Conservation (phyloP, 2,329 filamentous ascomycete species). For the Verticillium nubilum region DNA sequence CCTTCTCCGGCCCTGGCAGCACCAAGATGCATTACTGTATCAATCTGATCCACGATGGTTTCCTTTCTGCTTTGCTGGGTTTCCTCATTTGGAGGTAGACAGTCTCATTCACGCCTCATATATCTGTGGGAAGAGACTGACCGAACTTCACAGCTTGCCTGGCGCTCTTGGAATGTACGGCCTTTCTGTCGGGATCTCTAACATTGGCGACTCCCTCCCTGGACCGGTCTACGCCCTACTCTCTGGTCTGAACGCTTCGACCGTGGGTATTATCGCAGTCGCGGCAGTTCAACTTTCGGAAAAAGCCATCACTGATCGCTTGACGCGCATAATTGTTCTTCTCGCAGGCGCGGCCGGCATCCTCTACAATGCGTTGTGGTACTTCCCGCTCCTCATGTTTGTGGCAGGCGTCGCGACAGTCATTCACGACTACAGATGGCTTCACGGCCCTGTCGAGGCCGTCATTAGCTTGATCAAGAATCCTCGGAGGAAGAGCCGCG, state of each 20-base stretch:
- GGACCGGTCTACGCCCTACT: slow-evolving; percentile 61
- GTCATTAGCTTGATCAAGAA: background rate
- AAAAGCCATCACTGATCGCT: slow-evolving; percentile 60
- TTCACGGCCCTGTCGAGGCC: slow-evolving; percentile 27
- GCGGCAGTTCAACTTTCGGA: slow-evolving; percentile 63
- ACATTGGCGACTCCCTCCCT: slow-evolving; percentile 54
- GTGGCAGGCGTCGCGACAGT: slow-evolving; percentile 46
- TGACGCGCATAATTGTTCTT: slow-evolving; percentile 61
- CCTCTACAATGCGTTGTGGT: slow-evolving; percentile 70
- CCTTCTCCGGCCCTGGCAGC: slow-evolving; percentile 60
- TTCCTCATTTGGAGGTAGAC: slow-evolving; percentile 62
- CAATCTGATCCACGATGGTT: slow-evolving; percentile 56
- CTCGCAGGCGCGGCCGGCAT: slow-evolving; percentile 58
- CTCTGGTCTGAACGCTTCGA: slow-evolving; percentile 66
- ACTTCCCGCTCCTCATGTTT: slow-evolving; percentile 62
- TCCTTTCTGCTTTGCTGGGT: slow-evolving; percentile 49
- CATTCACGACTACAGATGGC: slow-evolving; percentile 50
- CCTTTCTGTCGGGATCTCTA: slow-evolving; percentile 58
- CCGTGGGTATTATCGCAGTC: slow-evolving; percentile 66
- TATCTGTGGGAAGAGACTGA: no score
- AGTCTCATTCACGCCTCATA: no score
- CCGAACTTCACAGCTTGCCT: slow-evolving; percentile 43
- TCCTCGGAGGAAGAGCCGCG: background rate
- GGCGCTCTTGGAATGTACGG: slow-evolving; percentile 67
- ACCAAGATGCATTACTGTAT: slow-evolving; percentile 71